These are phyloP conservation scores for Cavenderia fasciculata DNA, from an alignment of 78 protist species.

Conservation along the genomic window DNA sequence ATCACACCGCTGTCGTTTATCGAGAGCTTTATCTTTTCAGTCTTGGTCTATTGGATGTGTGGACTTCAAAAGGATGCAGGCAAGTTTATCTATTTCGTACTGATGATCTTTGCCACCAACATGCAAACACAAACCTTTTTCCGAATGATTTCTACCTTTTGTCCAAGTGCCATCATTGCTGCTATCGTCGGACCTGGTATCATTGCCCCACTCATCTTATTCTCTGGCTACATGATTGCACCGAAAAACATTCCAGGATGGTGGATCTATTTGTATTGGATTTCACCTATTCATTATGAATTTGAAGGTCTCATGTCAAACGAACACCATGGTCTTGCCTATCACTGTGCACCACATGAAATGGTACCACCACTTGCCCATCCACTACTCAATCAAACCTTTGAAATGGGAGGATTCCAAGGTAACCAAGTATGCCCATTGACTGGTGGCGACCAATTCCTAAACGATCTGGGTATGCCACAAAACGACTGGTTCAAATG, in stretches of 20 bases:
- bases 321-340: constrained; percentile 9
- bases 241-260: constrained; percentile 29
- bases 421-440: constrained; percentile 57
- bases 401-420: constrained; percentile 11
- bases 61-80: constrained; percentile 33
- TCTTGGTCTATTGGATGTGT: constrained; percentile 61
- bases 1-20: constrained; percentile 21
- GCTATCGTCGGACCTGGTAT: neutral
- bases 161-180: neutral
- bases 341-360: constrained; percentile 10
- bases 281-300: constrained; percentile 60
- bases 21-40: constrained; percentile 36
- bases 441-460: constrained; percentile 54
- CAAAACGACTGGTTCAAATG: constrained; percentile 1
- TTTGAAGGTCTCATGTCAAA: constrained; percentile 63
- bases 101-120: neutral
- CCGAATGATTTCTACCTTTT: constrained; percentile 12
- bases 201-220: constrained; percentile 23
- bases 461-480: neutral
- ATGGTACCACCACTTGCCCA: constrained; percentile 32
- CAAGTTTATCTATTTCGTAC: constrained; percentile 36
- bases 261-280: constrained; percentile 74
- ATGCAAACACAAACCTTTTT: neutral
- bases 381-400: constrained; percentile 16
- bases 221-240: constrained; percentile 30